phyloP scores from a whole-genome alignment of 192 early-diverging fungal species.

The Coemansia sp. region DNA sequence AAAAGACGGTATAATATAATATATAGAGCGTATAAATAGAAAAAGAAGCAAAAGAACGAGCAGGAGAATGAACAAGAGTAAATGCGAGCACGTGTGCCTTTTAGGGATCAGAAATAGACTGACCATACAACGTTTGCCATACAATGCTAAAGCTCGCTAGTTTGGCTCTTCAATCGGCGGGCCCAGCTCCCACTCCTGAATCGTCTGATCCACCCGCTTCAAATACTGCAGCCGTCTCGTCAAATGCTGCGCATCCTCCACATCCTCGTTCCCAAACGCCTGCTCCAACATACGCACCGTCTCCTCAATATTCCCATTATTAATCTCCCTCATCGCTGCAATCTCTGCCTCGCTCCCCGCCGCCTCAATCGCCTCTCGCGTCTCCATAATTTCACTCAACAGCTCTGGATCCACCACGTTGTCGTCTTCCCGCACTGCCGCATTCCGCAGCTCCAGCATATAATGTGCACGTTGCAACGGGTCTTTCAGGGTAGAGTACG shows the following conservation, averaged over 20 bases:
- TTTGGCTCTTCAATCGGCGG: slow-evolving; percentile 16
- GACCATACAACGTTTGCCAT: too few species aligned
- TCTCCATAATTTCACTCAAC: slow-evolving; percentile 83
- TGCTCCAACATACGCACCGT: slow-evolving; percentile 39
- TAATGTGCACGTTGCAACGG: slow-evolving; percentile 83
- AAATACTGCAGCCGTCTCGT: slow-evolving; percentile 73
- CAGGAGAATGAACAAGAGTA: not conserved
- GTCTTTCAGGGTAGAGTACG: slow-evolving; percentile 73
- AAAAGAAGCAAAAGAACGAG: not conserved
- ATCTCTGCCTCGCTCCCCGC: slow-evolving; percentile 64
- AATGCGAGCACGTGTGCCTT: not conserved
- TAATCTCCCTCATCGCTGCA: slow-evolving; percentile 59
- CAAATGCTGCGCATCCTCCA: slow-evolving; percentile 62
- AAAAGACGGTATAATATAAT: too few species aligned
- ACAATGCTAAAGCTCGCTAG: slow-evolving; percentile 1
- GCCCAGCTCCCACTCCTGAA: slow-evolving; percentile 46
- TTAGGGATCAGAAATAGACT: too few species aligned
- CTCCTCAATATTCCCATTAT: slow-evolving; percentile 56
- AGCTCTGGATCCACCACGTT: slow-evolving; percentile 65
- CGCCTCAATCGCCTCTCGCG: slow-evolving; percentile 73
- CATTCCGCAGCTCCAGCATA: slow-evolving; percentile 63
- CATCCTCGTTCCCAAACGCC: slow-evolving; percentile 60
- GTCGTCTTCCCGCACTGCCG: slow-evolving; percentile 64
- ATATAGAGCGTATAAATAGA: not conserved
- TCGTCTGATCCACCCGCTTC: slow-evolving; percentile 35